These are phyloP conservation scores for Trichodelitschia bisporula DNA, from an alignment of 495 filamentous ascomycete genomes.

Conservation along the genomic window DNA sequence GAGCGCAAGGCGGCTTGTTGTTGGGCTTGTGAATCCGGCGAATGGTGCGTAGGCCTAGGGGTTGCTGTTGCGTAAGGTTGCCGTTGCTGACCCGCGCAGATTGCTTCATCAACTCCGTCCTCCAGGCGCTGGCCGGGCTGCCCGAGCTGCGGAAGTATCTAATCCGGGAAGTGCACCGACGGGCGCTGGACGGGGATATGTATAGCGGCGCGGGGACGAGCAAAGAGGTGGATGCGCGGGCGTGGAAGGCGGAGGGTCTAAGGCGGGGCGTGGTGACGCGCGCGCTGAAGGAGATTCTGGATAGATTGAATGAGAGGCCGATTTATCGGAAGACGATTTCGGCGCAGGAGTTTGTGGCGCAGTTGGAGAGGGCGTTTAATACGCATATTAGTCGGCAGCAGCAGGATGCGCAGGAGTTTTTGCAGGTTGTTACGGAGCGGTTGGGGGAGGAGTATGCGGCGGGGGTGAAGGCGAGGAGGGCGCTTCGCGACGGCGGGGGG, in stretches of 20 bases:
- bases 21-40: slow-evolving; percentile 72
- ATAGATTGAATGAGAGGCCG: slow-evolving; percentile 80
- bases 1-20: slow-evolving; percentile 53
- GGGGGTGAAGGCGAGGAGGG: slow-evolving; percentile 39
- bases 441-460: slow-evolving; percentile 86
- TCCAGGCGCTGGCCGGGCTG: slow-evolving; percentile 89
- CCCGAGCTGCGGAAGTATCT: slow-evolving; percentile 74
- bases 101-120: slow-evolving; percentile 96
- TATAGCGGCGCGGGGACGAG: slow-evolving; percentile 22
- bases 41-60: too few relatives aligned
- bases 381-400: slow-evolving; percentile 81
- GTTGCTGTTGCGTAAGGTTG: too few relatives aligned
- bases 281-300: slow-evolving; percentile 76
- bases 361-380: slow-evolving; percentile 63
- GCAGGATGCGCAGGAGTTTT: slow-evolving; percentile 95
- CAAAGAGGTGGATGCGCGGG: slow-evolving; percentile 15
- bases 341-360: slow-evolving; percentile 49
- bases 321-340: slow-evolving; percentile 89
- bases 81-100: too few relatives aligned
- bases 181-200: slow-evolving; percentile 49
- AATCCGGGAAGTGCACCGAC: slow-evolving; percentile 66
- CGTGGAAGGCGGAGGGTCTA: slow-evolving; percentile 44
- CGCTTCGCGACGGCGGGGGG: slow-evolving; percentile 9
- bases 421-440: slow-evolving; percentile 81
- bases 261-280: slow-evolving; percentile 63